A percentile compares a stretch with the other conserved stretches of the same genome.
These are phyloP conservation scores for Boletus rex-veris DNA, from an alignment of 768 basidiomycete genomes.

Conservation along the genomic window DNA sequence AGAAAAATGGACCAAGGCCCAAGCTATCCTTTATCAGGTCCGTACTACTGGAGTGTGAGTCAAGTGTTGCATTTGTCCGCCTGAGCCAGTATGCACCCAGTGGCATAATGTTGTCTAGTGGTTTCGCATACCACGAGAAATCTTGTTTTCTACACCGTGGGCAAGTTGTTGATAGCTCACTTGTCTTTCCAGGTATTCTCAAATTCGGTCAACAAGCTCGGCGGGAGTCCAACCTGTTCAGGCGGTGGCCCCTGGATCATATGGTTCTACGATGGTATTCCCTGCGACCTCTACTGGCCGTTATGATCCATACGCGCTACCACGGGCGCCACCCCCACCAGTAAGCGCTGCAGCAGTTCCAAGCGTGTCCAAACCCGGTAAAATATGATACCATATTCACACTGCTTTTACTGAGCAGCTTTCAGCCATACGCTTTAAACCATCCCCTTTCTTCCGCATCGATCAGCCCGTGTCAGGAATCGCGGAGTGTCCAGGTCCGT, in stretches of 20 bases:
- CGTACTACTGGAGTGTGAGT: conserved; percentile 66
- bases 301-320: conserved; percentile 67
- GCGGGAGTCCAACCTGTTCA: conserved; percentile 24
- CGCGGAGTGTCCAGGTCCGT: conserved; percentile 75
- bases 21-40: conserved; percentile 64
- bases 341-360: conserved; percentile 36
- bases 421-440: conserved; percentile 70
- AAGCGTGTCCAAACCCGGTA: conserved; percentile 27
- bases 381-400: conserved; percentile 16
- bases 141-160: background rate
- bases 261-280: conserved; percentile 22
- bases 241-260: conserved; percentile 19
- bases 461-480: conserved; percentile 64
- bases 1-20: conserved; percentile 70
- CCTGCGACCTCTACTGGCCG: conserved; percentile 36
- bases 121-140: conserved; percentile 5
- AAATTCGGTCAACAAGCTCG: conserved; percentile 24
- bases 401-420: conserved; percentile 10
- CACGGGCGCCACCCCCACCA: conserved; percentile 41
- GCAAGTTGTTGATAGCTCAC: conserved; percentile 15
- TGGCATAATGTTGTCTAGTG: conserved; percentile 9
- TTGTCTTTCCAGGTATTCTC: conserved; percentile 25
- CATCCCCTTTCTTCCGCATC: conserved; percentile 72
- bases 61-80: conserved; percentile 9
- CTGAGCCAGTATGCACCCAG: conserved; percentile 7